Base-by-base conservation (phyloP, 352 stramenopile genomes). In the Globisporangium irregulare region DNA sequence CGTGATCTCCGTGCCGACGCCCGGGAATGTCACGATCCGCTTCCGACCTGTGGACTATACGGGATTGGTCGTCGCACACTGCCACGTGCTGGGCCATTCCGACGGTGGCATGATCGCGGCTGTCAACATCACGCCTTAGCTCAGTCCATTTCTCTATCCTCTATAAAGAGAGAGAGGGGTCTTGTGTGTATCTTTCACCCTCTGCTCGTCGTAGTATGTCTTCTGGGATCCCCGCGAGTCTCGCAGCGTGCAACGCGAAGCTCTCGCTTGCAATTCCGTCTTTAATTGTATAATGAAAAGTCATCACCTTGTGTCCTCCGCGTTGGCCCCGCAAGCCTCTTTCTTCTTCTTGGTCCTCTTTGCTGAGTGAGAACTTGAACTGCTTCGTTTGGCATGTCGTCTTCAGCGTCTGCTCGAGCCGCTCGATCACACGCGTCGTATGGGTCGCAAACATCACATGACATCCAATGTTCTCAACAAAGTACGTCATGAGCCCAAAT, bases 1-100 rank as follows among this genome's bases (percentile, higher is more conserved):
- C 67, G 88, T 89, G 27, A 92, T 96, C 38, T 77, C 76, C 1
- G 75, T 96, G 22, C 86, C 85, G 0, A 90, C 82, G 4, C 81
- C 80, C 1, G 86, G 85, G 48, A 94, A 94, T 66, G 85, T 94
- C 43, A 94, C 84, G 7, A 90, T 96, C 48, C 86, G 88, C 32
- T 94, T 93, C 72, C 77, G 81, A 1, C 81, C 86, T 0, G 71
- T 84, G 15, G 84, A 94, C 63, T 92, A 81, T 64, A 81, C 69
- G 10, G 88, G 87, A 25, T 64, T 75, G 18, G 69, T 89, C 27
- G 73, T 89, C 4, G 86, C 89, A 0, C 87, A 96, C 57, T 96
- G 89, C 58, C 89, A 96, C 62, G 84, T 93, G 8, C 77, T 93
- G 1, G 82, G 79, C 10, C 89, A 96, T 65, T 92, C 86, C 20